Conservation (phyloP, 2,329 filamentous ascomycete species). For the Epichloe glyceriae region DNA sequence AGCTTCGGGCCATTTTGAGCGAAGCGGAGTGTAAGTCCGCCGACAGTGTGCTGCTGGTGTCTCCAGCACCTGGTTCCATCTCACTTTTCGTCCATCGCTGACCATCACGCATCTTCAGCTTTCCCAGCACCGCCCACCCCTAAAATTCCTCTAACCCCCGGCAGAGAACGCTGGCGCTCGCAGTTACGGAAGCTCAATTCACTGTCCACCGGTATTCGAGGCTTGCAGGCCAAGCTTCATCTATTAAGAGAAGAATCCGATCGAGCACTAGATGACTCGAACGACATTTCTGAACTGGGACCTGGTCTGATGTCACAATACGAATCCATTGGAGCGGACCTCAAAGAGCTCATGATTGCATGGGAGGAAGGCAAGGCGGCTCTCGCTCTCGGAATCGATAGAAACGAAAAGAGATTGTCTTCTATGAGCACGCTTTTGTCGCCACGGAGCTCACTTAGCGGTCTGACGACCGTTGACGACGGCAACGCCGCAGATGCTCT, state of each 20-base stretch:
- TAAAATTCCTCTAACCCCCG: slow-evolving; percentile 50
- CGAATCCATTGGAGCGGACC: slow-evolving; percentile 81
- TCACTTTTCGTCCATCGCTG: neutral
- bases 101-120: slow-evolving; percentile 20
- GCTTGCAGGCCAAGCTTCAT: slow-evolving; percentile 88
- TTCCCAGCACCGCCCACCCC: slow-evolving; percentile 44
- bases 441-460: slow-evolving; percentile 51
- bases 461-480: slow-evolving; percentile 50
- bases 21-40: slow-evolving; percentile 62
- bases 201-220: slow-evolving; percentile 79
- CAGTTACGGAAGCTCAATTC: slow-evolving; percentile 82
- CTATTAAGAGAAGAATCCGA: slow-evolving; percentile 83
- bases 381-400: slow-evolving; percentile 68
- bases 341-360: slow-evolving; percentile 65
- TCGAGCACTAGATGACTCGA: slow-evolving; percentile 59
- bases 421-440: slow-evolving; percentile 48
- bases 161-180: slow-evolving; percentile 71
- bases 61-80: neutral
- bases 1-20: slow-evolving; percentile 54
- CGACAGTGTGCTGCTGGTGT: neutral
- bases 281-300: slow-evolving; percentile 62
- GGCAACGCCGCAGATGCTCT: slow-evolving; percentile 48
- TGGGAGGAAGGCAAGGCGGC: slow-evolving; percentile 85
- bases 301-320: slow-evolving; percentile 76
- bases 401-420: slow-evolving; percentile 58